A percentile compares a stretch with the other conserved stretches of the same genome.
phyloP scores from a whole-genome alignment of 2,329 filamentous ascomycete species.

The Pseudocercospora fijiensis region DNA sequence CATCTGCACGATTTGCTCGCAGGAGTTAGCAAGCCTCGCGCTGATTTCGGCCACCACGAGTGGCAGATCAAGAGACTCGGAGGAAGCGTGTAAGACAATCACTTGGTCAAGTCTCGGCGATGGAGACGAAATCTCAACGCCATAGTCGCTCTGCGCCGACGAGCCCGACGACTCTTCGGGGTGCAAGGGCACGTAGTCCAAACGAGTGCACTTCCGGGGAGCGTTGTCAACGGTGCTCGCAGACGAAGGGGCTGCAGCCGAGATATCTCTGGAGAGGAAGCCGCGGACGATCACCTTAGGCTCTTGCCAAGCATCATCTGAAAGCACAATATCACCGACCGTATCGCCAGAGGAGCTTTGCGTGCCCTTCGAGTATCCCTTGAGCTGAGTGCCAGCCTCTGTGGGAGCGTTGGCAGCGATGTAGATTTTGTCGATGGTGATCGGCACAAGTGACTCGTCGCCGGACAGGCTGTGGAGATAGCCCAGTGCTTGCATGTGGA shows the following conservation, averaged over 20 bases:
- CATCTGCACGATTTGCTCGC: not conserved
- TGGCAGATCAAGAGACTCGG: conserved; percentile 5
- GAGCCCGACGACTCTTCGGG: not conserved
- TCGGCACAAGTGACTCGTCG: conserved; percentile 10
- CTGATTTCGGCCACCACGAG: conserved; percentile 6
- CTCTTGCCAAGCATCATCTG: conserved; percentile 6
- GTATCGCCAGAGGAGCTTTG: conserved; percentile 7
- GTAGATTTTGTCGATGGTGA: conserved; percentile 10
- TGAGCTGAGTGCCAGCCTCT: not conserved
- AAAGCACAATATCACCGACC: conserved; percentile 7
- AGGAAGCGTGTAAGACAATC: conserved; percentile 4
- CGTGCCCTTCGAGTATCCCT: conserved; percentile 3
- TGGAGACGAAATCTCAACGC: not conserved
- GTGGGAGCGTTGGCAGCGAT: conserved; percentile 5
- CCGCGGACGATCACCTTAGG: conserved; percentile 8
- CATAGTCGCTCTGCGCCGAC: conserved; percentile 1
- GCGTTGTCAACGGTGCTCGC: not conserved
- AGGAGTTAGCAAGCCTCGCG: conserved; percentile 3
- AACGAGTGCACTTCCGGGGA: conserved; percentile 9
- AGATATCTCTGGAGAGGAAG: conserved; percentile 9
- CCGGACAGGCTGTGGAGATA: conserved; percentile 1
- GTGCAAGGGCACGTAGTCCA: conserved; percentile 8
- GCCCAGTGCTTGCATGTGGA: conserved; percentile 43
- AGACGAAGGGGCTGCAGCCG: not conserved
- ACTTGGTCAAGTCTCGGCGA: not conserved